These are phyloP conservation scores for Pythium coloratum DNA, from an alignment of 352 stramenopile genomes.

Conservation along the genomic window DNA sequence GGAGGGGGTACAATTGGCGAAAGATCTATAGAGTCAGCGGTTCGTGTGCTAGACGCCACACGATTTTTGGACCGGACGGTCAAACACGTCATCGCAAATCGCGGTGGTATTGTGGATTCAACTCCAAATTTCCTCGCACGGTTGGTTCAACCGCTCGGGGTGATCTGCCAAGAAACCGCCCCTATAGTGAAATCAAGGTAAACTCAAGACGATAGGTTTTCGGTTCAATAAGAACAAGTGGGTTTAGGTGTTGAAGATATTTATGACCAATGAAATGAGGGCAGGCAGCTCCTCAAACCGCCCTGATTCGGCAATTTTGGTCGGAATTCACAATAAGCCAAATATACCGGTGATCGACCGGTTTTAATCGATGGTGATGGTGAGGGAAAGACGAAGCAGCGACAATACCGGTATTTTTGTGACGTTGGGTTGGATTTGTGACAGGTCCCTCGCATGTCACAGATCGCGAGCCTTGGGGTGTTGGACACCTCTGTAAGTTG, in stretches of 20 bases:
- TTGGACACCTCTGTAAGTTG: slow-evolving; percentile 2
- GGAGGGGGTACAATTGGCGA: background rate
- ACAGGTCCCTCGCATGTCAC: background rate
- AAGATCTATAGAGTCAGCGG: slow-evolving; percentile 10
- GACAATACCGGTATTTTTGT: slow-evolving; percentile 4
- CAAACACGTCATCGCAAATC: background rate
- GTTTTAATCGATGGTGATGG: background rate
- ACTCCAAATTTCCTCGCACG: too few species aligned
- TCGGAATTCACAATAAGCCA: background rate
- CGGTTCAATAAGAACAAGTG: too few species aligned
- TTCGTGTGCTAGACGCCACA: slow-evolving; percentile 10
- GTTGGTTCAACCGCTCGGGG: too few species aligned
- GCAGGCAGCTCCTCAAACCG: too few species aligned
- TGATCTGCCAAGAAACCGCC: too few species aligned
- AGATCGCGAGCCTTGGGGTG: background rate
- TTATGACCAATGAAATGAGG: too few species aligned
- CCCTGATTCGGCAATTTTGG: too few species aligned
- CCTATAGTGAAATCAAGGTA: too few species aligned
- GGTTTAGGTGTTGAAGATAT: too few species aligned
- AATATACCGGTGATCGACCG: background rate
- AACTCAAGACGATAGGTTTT: too few species aligned
- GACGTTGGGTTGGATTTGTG: background rate
- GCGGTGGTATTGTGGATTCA: background rate
- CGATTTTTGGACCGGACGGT: slow-evolving; percentile 5
- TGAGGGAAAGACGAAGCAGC: background rate